A percentile compares a stretch with the other conserved stretches of the same genome.
phyloP scores from a whole-genome alignment of 805 yeast genomes.

The Spathaspora passalidarum region DNA sequence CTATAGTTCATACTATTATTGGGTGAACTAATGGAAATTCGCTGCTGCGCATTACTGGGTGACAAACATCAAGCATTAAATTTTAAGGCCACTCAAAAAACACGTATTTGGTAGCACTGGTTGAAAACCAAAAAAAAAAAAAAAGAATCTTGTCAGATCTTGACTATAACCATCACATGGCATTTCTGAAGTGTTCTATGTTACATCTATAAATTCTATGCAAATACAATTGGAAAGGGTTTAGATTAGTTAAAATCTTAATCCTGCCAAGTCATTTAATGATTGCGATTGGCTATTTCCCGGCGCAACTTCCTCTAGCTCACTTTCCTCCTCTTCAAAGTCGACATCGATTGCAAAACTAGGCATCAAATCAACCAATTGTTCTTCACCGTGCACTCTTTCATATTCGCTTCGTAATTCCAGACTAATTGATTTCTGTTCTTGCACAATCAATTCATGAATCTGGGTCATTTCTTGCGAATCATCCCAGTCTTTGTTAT shows the following conservation, averaged over 20 bases:
- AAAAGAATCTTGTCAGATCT: too few species aligned
- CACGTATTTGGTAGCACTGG: too few species aligned
- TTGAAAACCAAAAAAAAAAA: too few species aligned
- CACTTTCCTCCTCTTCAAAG: not conserved
- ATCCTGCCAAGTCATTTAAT: slow-evolving; percentile 9
- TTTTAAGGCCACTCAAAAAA: too few species aligned
- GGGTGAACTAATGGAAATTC: not conserved
- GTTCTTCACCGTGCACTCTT: slow-evolving; percentile 5
- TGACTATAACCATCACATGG: too few species aligned
- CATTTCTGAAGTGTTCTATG: too few species aligned
- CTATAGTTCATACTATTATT: not conserved
- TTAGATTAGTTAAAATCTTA: slow-evolving; percentile 10
- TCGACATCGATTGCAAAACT: slow-evolving; percentile 9
- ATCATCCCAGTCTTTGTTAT: slow-evolving; percentile 11
- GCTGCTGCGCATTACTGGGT: not conserved
- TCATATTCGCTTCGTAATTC: slow-evolving; percentile 11
- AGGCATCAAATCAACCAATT: slow-evolving; percentile 14
- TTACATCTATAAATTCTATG: too few species aligned
- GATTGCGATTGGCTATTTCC: slow-evolving; percentile 1
- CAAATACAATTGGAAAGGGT: too few species aligned
- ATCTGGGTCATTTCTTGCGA: slow-evolving; percentile 9
- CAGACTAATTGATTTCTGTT: slow-evolving; percentile 16
- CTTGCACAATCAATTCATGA: slow-evolving; percentile 12
- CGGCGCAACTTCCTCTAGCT: not conserved
- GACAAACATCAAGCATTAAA: too few species aligned